These are phyloP conservation scores for Byssothecium circinans DNA, from an alignment of 2,329 filamentous ascomycete genomes.

Conservation along the genomic window DNA sequence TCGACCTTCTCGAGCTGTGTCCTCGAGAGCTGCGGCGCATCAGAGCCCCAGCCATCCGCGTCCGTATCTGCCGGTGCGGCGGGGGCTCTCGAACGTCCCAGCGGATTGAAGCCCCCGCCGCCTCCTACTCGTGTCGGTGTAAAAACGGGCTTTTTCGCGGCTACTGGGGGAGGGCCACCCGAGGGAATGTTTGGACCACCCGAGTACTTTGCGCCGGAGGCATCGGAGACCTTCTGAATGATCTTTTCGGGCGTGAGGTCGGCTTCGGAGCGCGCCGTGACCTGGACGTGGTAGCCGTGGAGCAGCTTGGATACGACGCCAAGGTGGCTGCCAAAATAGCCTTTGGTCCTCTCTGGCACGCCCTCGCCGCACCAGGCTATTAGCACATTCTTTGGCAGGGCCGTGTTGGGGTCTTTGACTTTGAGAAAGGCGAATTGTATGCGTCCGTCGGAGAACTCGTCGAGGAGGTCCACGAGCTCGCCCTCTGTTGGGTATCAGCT, in stretches of 20 bases:
- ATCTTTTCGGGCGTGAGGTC: slow-evolving; percentile 87
- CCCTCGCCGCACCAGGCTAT: slow-evolving; percentile 98
- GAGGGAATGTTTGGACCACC: slow-evolving; percentile 61
- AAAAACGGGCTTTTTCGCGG: slow-evolving; percentile 88
- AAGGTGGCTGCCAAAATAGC: slow-evolving; percentile 95
- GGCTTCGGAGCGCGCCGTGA: slow-evolving; percentile 88
- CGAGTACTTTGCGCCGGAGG: slow-evolving; percentile 93
- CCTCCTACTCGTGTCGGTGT: slow-evolving; percentile 70
- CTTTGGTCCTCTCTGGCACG: slow-evolving; percentile 97
- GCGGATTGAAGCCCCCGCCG: slow-evolving; percentile 65
- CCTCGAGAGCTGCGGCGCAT: slow-evolving; percentile 88
- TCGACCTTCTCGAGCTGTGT: slow-evolving; percentile 89
- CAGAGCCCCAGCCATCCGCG: slow-evolving; percentile 89
- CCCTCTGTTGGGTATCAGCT: slow-evolving; percentile 67
- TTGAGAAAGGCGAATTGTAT: slow-evolving; percentile 97
- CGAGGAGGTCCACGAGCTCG: slow-evolving; percentile 83
- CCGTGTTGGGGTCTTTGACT: slow-evolving; percentile 91
- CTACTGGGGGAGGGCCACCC: slow-evolving; percentile 65
- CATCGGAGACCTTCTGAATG: slow-evolving; percentile 89
- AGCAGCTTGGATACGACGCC: slow-evolving; percentile 87
- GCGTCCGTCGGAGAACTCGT: slow-evolving; percentile 95
- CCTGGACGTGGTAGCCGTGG: slow-evolving; percentile 96
- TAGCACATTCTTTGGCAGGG: slow-evolving; percentile 86
- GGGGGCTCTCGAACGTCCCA: slow-evolving; percentile 64
- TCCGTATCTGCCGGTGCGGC: slow-evolving; percentile 64